Base-by-base conservation (phyloP, 2,329 filamentous ascomycete genomes). In the Knoxdaviesia proteae region DNA sequence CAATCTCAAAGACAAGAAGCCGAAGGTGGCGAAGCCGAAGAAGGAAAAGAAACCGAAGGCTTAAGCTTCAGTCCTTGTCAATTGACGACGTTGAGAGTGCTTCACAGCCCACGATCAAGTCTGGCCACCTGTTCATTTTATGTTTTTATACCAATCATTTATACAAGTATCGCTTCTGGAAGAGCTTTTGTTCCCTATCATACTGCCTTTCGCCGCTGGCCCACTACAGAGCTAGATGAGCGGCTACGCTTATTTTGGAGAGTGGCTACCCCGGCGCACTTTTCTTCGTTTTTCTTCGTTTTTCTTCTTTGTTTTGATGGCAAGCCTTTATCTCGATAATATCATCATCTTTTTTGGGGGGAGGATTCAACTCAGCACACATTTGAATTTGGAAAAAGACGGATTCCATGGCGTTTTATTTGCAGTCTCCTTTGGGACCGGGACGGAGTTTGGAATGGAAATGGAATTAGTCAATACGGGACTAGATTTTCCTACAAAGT, bases 1-100 rank as follows among this genome's bases (percentile, higher is more conserved):
- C 49, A 72, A 71, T 43, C 58, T 70, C 47, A 64, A 63, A 44
- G 68, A 63, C 49, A 68, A 67, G 54, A 60, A 61, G 45, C 65
- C 66, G 2, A 64, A 67, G 49, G 56, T 60, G 42, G 57, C 61
- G 46, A 56, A 58, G 39, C 55, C 56, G 44, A 52, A 57, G 39
- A 54, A 56, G 46, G 51, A 10, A 34, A 7, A 52, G 36, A 33
- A n/a, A 9, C 4, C 31, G 20, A 20, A 20, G 32, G 7, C n/a
- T 5, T 35, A 6, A 6, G 40, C 29, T 10, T 36, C 29, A 29
- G 3, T 41, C 32, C 10, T 29, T 41, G 5, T 20, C 20, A 20
- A 20, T 20, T 3, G 20, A 3, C 20, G 20, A 20, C 3, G 20
- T 20, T 3, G 20, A 20, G 20, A 20, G 20, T 20, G 20, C 20